Evolutionary conservation across 140 eudicot genomes (phyloP).

Genomic region (Senecio squalidus): DNA sequence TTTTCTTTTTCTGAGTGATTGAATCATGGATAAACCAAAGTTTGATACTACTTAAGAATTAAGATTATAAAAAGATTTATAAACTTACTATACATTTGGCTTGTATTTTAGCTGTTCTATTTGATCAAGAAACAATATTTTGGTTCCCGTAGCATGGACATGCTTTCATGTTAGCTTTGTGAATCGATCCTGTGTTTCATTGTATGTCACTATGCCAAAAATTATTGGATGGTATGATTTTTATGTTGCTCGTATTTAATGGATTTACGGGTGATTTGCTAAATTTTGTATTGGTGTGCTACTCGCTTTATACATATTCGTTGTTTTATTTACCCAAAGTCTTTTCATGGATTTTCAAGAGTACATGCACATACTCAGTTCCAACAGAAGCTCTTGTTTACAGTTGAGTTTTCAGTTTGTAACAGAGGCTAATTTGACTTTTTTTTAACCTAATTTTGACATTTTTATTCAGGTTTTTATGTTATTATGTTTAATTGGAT

Average conservation of each 20-base stretch:
- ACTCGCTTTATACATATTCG: too few relatives aligned
- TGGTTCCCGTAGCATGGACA: background rate
- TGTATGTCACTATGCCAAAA: background rate
- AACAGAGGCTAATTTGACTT: too few relatives aligned
- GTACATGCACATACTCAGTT: too few relatives aligned
- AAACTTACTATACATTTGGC: conserved; percentile 14
- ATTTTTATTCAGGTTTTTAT: too few relatives aligned
- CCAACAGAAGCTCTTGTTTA: too few relatives aligned
- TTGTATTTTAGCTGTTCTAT: conserved; percentile 11
- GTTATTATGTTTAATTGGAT: too few relatives aligned
- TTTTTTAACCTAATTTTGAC: too few relatives aligned
- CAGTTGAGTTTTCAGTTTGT: too few relatives aligned
- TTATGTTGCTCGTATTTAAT: background rate
- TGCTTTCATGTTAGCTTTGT: background rate
- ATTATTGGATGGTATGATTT: background rate
- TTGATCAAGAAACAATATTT: conserved; percentile 6
- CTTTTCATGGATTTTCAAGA: too few relatives aligned
- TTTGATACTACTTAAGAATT: conserved; percentile 13
- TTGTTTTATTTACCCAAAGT: too few relatives aligned
- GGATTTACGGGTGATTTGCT: background rate
- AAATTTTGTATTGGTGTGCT: background rate
- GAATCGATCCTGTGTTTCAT: background rate
- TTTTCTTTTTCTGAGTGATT: background rate
- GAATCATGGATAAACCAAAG: conserved; percentile 9
- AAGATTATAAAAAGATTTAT: conserved; percentile 5